Base-by-base conservation (phyloP, 1,284 basidiomycete species). In the Inonotus hispidus region DNA sequence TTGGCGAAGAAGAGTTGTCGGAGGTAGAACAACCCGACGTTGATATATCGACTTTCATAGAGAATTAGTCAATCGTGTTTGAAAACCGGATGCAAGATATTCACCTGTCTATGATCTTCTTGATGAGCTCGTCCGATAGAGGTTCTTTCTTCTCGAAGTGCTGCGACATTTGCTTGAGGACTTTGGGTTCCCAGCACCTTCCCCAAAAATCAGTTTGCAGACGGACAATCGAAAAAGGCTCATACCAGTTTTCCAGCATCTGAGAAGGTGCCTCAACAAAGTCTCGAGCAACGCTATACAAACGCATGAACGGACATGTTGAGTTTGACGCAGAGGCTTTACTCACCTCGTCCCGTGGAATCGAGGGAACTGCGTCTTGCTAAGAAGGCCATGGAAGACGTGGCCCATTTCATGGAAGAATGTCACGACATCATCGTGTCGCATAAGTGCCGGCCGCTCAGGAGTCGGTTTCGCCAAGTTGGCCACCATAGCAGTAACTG, bases 381-480 rank as follows among this genome's bases (percentile, higher is more conserved):
- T 88, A 57, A 92, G 74, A 54, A 94, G 72, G 0, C 87, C 88
- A 69, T 94, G 92, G 81, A 93, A 93, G 13, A 91, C 90, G 66
- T 94, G 92, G 0, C 92, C 92, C 84, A 92, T 88, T 71, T 90
- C 87, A 66, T 90, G 87, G 81, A 90, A 90, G 72, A 90, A 88
- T 0, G 87, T 90, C 23, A 88, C 88, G 1, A 89, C 88, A 64
- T 91, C 88, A 65, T 87, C 84, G 66, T 93, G 91, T 39, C 83
- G 78, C 89, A 95, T 89, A 27, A 93, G 76, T 13, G 92, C 92
- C 1, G 91, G 90, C 63, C 87, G 85, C 1, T 86, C 84, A 0
- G 86, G 83, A 0, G 90, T 91, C 2, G 88, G 80, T 70, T 93
- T 94, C 2, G 92, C 88, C 2, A 94, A 80, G 71, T 93, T 94